phyloP scores from a whole-genome alignment of 2,329 filamentous ascomycete species.

The Sordariomycetes sp. region DNA sequence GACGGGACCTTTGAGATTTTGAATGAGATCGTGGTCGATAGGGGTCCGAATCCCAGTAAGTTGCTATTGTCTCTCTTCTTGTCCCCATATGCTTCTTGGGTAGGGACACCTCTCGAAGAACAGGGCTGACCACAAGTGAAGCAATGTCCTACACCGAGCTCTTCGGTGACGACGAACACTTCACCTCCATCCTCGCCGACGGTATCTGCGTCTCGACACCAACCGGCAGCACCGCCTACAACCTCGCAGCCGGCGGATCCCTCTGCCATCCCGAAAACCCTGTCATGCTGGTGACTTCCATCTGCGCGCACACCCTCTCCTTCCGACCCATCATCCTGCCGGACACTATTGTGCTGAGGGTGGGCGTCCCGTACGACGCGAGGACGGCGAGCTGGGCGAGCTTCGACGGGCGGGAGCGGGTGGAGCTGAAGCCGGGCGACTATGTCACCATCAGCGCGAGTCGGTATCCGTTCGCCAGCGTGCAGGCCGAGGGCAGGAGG shows the following conservation, averaged over 20 bases:
- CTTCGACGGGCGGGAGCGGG: slow-evolving; percentile 85
- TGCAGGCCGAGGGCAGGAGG: slow-evolving; percentile 58
- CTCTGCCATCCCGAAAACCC: slow-evolving; percentile 95
- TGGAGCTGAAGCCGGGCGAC: slow-evolving; percentile 70
- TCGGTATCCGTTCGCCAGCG: slow-evolving; percentile 70
- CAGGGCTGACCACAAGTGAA: slow-evolving; percentile 19
- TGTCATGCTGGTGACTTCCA: slow-evolving; percentile 87
- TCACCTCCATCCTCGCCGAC: slow-evolving; percentile 88
- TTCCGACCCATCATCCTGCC: slow-evolving; percentile 96
- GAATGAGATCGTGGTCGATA: slow-evolving; percentile 94
- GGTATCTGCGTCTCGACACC: slow-evolving; percentile 91
- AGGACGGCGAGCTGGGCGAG: slow-evolving; percentile 91
- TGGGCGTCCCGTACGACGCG: slow-evolving; percentile 92
- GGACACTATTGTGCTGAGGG: slow-evolving; percentile 85
- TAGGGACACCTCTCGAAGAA: not conserved
- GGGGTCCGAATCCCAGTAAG: slow-evolving; percentile 85
- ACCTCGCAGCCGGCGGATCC: slow-evolving; percentile 89
- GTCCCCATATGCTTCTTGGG: slow-evolving; percentile 2
- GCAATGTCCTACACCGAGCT: slow-evolving; percentile 88
- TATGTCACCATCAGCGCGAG: slow-evolving; percentile 80
- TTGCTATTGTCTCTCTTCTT: slow-evolving; percentile 9
- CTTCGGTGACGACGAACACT: slow-evolving; percentile 91
- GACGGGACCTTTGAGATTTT: slow-evolving; percentile 83
- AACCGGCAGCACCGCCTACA: slow-evolving; percentile 91
- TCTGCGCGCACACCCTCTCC: slow-evolving; percentile 88